Evolutionary conservation across 2,329 filamentous ascomycete genomes (phyloP).

Genomic region (Penicillium corylophilum): DNA sequence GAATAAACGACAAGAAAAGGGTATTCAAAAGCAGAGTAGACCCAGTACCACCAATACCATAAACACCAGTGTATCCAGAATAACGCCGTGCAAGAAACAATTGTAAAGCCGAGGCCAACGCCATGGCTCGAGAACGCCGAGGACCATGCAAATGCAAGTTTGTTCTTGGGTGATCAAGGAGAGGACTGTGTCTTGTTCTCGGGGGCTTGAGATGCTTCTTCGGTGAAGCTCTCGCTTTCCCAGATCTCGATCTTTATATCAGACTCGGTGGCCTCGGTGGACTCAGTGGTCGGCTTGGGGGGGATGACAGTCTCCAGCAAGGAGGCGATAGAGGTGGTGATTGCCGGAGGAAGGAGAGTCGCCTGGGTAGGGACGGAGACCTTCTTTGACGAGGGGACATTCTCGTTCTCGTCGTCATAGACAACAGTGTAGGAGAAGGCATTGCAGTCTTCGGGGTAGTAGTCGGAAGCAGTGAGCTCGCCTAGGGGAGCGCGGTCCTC

Average conservation of each 20-base stretch:
- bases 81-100: constrained; percentile 3
- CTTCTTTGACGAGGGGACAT: constrained; percentile 17
- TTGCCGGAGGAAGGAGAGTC: constrained; percentile 13
- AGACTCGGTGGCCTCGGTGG: constrained; percentile 52
- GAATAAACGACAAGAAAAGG: constrained; percentile 4
- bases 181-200: constrained; percentile 1
- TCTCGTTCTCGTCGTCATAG: constrained; percentile 55
- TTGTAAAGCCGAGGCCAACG: constrained; percentile 2
- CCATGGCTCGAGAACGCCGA: constrained; percentile 11
- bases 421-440: constrained; percentile 62
- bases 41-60: background rate
- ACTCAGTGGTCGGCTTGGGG: constrained; percentile 40
- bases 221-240: constrained; percentile 55
- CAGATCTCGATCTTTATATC: constrained; percentile 24
- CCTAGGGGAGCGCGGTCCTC: constrained; percentile 66
- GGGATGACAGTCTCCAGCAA: constrained; percentile 22
- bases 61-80: constrained; percentile 8
- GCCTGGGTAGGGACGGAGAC: constrained; percentile 14
- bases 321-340: constrained; percentile 28
- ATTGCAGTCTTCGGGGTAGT: constrained; percentile 66
- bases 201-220: constrained; percentile 39
- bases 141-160: constrained; percentile 20
- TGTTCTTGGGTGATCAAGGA: background rate
- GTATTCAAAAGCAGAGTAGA: constrained; percentile 8
- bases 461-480: constrained; percentile 67